These are phyloP conservation scores for Calonectria leucothoes DNA, from an alignment of 2,329 filamentous ascomycete genomes.

Conservation along the genomic window DNA sequence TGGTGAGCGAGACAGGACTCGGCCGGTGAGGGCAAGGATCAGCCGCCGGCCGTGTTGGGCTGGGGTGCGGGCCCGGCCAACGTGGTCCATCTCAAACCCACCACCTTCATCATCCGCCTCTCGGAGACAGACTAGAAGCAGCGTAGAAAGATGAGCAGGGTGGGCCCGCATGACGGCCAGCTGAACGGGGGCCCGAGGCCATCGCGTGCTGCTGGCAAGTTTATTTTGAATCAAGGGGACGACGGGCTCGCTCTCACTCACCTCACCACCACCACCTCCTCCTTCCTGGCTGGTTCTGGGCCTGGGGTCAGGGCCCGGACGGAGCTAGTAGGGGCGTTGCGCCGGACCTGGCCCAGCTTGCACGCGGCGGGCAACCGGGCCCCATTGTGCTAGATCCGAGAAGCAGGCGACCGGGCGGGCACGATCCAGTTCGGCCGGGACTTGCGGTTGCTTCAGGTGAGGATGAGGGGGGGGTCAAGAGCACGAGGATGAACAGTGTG, in stretches of 20 bases:
- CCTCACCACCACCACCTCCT: too few relatives aligned
- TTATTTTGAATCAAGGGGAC: neutral
- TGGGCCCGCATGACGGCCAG: neutral
- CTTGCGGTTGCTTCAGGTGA: slow-evolving; percentile 15
- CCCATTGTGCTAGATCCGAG: slow-evolving; percentile 4
- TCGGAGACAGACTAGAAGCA: slow-evolving; percentile 12
- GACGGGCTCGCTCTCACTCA: too few relatives aligned
- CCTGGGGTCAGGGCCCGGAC: neutral
- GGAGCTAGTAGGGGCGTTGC: slow-evolving; percentile 13
- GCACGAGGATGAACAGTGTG: neutral
- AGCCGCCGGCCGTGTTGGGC: neutral
- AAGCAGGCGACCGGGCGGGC: slow-evolving; percentile 10
- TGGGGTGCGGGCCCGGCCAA: neutral
- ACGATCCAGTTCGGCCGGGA: slow-evolving; percentile 17
- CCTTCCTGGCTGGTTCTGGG: too few relatives aligned
- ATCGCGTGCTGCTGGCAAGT: slow-evolving; percentile 5
- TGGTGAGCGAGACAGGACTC: neutral
- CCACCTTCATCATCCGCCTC: neutral
- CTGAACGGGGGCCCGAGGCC: neutral
- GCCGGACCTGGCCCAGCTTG: slow-evolving; percentile 3
- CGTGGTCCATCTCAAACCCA: slow-evolving; percentile 1
- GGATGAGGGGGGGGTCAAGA: neutral
- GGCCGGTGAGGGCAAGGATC: neutral
- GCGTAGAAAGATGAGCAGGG: slow-evolving; percentile 6
- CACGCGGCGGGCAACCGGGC: neutral